A percentile compares a stretch with the other conserved stretches of the same genome.
Evolutionary conservation across 805 yeast species (phyloP).

Genomic region (Myxozyma sirexii): DNA sequence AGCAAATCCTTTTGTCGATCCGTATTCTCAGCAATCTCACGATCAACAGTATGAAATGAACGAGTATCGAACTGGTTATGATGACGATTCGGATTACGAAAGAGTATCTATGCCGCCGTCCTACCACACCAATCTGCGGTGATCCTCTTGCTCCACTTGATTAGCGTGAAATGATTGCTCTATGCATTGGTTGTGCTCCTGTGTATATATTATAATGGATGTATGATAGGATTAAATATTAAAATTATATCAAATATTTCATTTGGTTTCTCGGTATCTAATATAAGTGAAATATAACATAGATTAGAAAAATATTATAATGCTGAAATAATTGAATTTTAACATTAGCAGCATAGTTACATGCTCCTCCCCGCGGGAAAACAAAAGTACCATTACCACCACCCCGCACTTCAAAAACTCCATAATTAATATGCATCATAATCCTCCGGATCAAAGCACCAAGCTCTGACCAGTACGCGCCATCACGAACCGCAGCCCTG

Average conservation of each 20-base stretch:
- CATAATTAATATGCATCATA: no score
- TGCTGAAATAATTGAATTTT: no score
- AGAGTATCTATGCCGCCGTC: neutral
- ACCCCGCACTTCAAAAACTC: neutral
- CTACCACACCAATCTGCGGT: neutral
- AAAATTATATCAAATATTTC: neutral
- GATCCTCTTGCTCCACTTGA: neutral
- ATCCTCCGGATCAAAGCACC: slow-evolving; percentile 9
- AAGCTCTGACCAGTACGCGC: slow-evolving; percentile 30
- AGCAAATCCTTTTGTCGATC: slow-evolving; percentile 1
- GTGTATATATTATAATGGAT: neutral
- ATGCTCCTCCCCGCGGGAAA: no score
- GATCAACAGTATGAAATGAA: slow-evolving; percentile 16
- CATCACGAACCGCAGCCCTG: slow-evolving; percentile 27
- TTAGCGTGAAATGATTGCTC: no score
- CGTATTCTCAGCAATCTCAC: neutral
- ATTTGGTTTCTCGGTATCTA: no score
- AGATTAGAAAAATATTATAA: no score
- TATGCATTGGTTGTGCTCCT: no score
- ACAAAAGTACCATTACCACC: no score
- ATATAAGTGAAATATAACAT: no score
- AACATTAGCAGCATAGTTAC: no score
- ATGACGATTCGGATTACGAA: slow-evolving; percentile 4
- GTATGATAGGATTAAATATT: neutral
- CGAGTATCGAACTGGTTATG: neutral